A percentile compares a stretch with the other conserved stretches of the same genome.
Evolutionary conservation across 2,329 filamentous ascomycete genomes (phyloP).

Genomic region (Ascochyta viciae-villosae): DNA sequence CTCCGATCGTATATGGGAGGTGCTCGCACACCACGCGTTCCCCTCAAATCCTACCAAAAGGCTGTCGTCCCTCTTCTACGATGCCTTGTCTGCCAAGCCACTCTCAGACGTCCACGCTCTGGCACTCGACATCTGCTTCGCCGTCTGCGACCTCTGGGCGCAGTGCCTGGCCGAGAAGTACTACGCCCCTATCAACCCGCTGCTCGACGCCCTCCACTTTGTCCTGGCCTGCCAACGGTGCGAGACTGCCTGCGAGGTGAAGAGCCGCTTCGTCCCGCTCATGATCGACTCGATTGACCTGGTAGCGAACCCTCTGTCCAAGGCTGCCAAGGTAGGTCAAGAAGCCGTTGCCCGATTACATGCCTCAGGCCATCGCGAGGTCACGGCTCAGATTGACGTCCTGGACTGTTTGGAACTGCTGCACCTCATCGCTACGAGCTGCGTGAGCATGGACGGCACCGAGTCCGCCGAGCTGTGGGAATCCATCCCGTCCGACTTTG

Average conservation of each 20-base stretch:
- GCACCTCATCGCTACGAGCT: constrained; percentile 68
- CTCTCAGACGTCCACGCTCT: constrained; percentile 60
- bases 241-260: constrained; percentile 65
- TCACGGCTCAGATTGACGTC: constrained; percentile 68
- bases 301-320: constrained; percentile 59
- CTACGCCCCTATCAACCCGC: constrained; percentile 68
- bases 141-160: constrained; percentile 72
- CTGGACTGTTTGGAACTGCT: constrained; percentile 70
- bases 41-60: constrained; percentile 64
- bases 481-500: constrained; percentile 69
- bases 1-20: constrained; percentile 70
- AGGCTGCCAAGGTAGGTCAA: constrained; percentile 42
- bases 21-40: constrained; percentile 68
- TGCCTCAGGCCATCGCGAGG: constrained; percentile 50
- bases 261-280: constrained; percentile 61
- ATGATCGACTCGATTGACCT: constrained; percentile 59
- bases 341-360: constrained; percentile 35
- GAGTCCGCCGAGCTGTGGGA: constrained; percentile 68
- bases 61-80: constrained; percentile 71
- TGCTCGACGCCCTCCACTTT: constrained; percentile 70
- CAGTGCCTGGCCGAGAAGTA: constrained; percentile 69
- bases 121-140: constrained; percentile 68
- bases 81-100: constrained; percentile 66
- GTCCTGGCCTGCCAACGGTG: constrained; percentile 68
- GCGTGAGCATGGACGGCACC: constrained; percentile 53